phyloP scores from a whole-genome alignment of 805 yeast genomes.

The Lachancea waltii region DNA sequence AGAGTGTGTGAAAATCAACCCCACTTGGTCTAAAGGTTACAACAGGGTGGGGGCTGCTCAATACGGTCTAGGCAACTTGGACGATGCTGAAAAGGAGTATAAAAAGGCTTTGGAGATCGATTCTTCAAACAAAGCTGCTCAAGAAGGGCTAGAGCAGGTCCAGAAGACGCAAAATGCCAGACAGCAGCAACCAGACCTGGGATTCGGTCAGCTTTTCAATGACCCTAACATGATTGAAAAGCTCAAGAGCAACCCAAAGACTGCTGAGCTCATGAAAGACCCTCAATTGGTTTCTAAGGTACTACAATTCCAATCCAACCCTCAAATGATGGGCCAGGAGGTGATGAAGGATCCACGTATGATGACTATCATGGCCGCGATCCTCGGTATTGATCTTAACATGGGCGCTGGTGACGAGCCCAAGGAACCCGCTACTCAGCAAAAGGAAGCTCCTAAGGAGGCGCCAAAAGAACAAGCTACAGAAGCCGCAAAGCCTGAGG shows the following conservation, averaged over 20 bases:
- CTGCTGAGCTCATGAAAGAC: conserved; percentile 80
- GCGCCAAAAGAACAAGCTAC: no score
- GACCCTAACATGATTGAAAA: conserved; percentile 76
- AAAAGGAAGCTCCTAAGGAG: conserved; percentile 25
- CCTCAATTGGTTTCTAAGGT: conserved; percentile 70
- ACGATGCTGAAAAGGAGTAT: conserved; percentile 66
- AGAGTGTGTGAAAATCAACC: conserved; percentile 71
- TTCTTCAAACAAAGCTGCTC: conserved; percentile 76
- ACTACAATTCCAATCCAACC: conserved; percentile 55
- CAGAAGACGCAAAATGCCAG: conserved; percentile 50
- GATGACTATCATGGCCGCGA: conserved; percentile 80
- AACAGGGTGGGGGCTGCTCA: conserved; percentile 91
- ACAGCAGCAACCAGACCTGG: conserved; percentile 57
- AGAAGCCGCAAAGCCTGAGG: conserved; percentile 26
- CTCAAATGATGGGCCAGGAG: conserved; percentile 63
- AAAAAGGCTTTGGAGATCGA: conserved; percentile 77
- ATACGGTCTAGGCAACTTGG: conserved; percentile 75
- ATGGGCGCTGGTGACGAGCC: conserved; percentile 33
- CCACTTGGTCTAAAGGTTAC: conserved; percentile 93
- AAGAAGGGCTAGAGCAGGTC: conserved; percentile 70
- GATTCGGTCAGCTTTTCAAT: conserved; percentile 67
- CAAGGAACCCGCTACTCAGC: conserved; percentile 14
- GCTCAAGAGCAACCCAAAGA: conserved; percentile 76
- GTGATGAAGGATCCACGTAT: conserved; percentile 76
- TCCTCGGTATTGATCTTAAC: conserved; percentile 75